A percentile compares a stretch with the other conserved stretches of the same genome.
These are phyloP conservation scores for Phytopythium vexans DNA, from an alignment of 352 stramenopile genomes.

Conservation along the genomic window DNA sequence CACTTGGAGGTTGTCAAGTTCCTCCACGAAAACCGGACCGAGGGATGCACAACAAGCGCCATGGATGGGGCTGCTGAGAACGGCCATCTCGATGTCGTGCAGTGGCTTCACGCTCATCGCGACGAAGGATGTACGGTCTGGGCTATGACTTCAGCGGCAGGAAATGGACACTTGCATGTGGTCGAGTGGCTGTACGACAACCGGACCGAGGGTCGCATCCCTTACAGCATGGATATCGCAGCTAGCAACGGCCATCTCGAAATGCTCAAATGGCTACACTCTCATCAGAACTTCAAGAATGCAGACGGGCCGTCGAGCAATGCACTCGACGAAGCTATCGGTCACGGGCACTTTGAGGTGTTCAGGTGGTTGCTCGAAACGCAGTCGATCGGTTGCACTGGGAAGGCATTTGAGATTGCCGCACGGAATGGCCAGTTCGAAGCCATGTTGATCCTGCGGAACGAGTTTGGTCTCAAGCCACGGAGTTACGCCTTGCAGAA, in stretches of 20 bases:
- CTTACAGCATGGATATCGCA: background rate
- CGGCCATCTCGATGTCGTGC: constrained; percentile 6
- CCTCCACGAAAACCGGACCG: constrained; percentile 12
- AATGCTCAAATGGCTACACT: constrained; percentile 19
- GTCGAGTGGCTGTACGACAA: constrained; percentile 8
- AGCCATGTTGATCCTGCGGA: constrained; percentile 5
- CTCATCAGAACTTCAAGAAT: constrained; percentile 16
- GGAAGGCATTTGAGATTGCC: background rate
- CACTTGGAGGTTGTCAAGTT: constrained; percentile 20
- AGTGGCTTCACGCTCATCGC: constrained; percentile 10
- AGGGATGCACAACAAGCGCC: constrained; percentile 13
- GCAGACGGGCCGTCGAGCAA: constrained; percentile 5
- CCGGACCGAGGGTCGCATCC: constrained; percentile 5
- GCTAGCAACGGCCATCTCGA: constrained; percentile 17
- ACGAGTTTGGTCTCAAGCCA: background rate
- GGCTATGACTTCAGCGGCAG: constrained; percentile 3
- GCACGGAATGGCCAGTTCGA: constrained; percentile 4
- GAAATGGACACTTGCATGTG: background rate
- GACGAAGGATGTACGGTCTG: constrained; percentile 3
- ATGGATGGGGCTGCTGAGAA: constrained; percentile 8
- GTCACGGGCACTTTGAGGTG: constrained; percentile 2
- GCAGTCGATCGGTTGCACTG: background rate
- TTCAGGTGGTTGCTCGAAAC: background rate
- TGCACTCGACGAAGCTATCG: constrained; percentile 3
- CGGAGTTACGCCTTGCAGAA: background rate